Base-by-base conservation (phyloP, 2,329 filamentous ascomycete genomes). In the Diaporthe eres region DNA sequence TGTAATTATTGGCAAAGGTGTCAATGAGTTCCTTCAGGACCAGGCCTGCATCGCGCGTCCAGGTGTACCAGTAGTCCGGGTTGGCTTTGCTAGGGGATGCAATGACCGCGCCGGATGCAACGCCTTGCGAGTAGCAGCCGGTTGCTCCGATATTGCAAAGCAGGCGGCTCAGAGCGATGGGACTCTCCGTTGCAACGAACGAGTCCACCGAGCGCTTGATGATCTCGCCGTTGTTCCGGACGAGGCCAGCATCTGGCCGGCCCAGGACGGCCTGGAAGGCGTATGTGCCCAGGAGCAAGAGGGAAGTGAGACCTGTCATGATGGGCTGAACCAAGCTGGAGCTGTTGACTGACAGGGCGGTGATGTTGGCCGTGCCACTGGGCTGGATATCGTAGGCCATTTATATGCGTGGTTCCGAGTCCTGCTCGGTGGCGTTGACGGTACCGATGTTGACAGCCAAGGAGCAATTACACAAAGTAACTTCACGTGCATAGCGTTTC, bases 41-140 rank as follows among this genome's bases (percentile, higher is more conserved):
- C 42, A 96, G 87, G 34, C 92, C 93, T 22, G 92, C 89, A 82
- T 96, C 94, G 80, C 94, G 87, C 1, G 92, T 95, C 94, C 94
- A 96, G 1, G 93, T 95, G 81, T 92, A 96, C 81, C 90, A 95
- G 83, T 96, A 92, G 79, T 91, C 85, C 7, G 91, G 91, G 70
- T 89, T 84, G 22, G 78, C 78, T 49, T 84, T 89, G 77, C 87
- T 89, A 5, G 91, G 91, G 57, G 87, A 89, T 22, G 91, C 91
- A 79, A 92, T 84, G 22, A 92, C 89, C 47, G 89, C 80, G 4
- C 91, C 91, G 1, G 87, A 80, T 47, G 80, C 82, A 6, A 87
- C 89, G 2, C 87, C 88, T 13, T 81, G 76, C 22, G 86, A 86
- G 77, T 88, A 83, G 78, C 88, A 88, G 37, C 91, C 91, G 73